phyloP scores from a whole-genome alignment of 2,329 filamentous ascomycete species.

The Aspergillus sp. region DNA sequence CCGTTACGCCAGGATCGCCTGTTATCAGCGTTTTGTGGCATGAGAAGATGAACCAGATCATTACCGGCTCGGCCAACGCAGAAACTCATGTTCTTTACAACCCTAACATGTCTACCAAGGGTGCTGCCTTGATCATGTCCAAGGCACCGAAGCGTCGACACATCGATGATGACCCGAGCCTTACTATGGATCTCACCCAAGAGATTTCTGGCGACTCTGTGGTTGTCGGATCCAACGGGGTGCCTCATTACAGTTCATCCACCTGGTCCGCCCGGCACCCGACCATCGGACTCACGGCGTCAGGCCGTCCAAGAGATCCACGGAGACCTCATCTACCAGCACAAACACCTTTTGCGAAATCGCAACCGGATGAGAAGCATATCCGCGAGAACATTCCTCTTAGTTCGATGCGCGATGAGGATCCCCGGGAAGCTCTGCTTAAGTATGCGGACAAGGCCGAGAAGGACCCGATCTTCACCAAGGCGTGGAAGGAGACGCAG shows the following conservation, averaged over 20 bases:
- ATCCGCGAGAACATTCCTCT: conserved; percentile 87
- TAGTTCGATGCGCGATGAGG: conserved; percentile 91
- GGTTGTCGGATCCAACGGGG: conserved; percentile 66
- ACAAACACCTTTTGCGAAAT: conserved; percentile 87
- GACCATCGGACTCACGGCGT: conserved; percentile 73
- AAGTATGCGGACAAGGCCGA: conserved; percentile 94
- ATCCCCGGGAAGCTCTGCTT: conserved; percentile 87
- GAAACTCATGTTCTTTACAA: conserved; percentile 90
- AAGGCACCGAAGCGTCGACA: conserved; percentile 93
- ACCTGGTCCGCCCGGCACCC: conserved; percentile 63
- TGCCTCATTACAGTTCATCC: conserved; percentile 75
- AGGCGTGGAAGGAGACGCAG: conserved; percentile 89
- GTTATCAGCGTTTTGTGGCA: conserved; percentile 90
- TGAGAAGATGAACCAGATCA: conserved; percentile 89
- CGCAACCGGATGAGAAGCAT: conserved; percentile 84
- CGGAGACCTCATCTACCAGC: conserved; percentile 80
- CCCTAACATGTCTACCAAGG: conserved; percentile 75
- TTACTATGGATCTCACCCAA: conserved; percentile 79
- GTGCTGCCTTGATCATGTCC: conserved; percentile 86
- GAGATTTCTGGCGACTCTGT: conserved; percentile 84
- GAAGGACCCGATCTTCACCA: conserved; percentile 91
- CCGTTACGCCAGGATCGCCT: conserved; percentile 81
- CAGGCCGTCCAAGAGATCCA: conserved; percentile 76
- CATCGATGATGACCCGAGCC: conserved; percentile 85
- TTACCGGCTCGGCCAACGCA: conserved; percentile 89